Base-by-base conservation (phyloP, 768 basidiomycete genomes). In the Kwoniella dejecticola region DNA sequence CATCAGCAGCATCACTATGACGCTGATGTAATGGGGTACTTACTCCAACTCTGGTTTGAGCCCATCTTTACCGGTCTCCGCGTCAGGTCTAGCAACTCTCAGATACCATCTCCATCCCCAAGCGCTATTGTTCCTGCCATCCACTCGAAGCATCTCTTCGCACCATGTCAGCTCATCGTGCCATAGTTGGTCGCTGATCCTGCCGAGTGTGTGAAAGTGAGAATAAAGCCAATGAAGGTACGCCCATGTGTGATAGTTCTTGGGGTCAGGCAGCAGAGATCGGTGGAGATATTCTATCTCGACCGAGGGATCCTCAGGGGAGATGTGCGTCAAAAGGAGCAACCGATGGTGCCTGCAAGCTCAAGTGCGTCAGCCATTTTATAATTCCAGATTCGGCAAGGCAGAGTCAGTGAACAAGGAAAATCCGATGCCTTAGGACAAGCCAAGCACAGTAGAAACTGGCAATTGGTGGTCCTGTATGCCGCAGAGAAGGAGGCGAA, bases 191-290 rank as follows among this genome's bases (percentile, higher is more conserved):
- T 62, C 50, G 10, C 60, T 53, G n/a, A 74, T 68, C 7, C 72
- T 62, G 33, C 63, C 57, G 1, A 75, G 71, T 4, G 69, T 61
- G 3, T 63, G 74, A 82, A 94, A 94, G 74, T 88, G 86, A 8
- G 89, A 87, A 42, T 96, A 85, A 12, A 93, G 78, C 92, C 93
- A 97, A 77, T 99, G 94, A 6, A 95, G 85, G 79, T 97, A 95
- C 7, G 90, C 90, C 96, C 96, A 99, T 0, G 96, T 98, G 79
- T 98, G 95, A 78, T 99, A 99, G 81, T 99, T 99, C 84, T 99
- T 99, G 45, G 85, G 80, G 75, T 99, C 96, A 21, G 80, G 83
- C 7, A 84, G 80, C 29, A 99, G 84, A 1, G 87, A 86, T 57
- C 81, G 79, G 52, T 86, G 84, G 75, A 92, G 87, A 79, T 96